phyloP scores from a whole-genome alignment of 805 yeast genomes.

The Lachancea sp. region DNA sequence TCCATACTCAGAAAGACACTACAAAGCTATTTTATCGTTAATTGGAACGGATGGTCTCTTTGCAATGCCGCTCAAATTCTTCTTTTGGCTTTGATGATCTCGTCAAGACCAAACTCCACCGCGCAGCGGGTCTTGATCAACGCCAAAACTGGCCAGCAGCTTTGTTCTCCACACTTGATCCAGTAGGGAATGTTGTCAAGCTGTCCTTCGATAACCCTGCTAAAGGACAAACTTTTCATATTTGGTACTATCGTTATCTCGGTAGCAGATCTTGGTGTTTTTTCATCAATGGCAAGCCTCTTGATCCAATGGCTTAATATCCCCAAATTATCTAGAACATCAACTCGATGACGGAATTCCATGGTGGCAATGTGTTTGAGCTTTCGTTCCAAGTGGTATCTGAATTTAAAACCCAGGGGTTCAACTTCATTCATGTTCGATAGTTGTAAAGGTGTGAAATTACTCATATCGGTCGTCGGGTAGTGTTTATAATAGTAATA shows the following conservation, averaged over 20 bases:
- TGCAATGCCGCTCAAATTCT: slow-evolving; percentile 4
- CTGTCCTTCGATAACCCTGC: slow-evolving; percentile 72
- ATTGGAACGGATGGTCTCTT: background rate
- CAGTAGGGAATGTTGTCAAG: slow-evolving; percentile 80
- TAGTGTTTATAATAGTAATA: slow-evolving; percentile 34
- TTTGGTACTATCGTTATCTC: slow-evolving; percentile 92
- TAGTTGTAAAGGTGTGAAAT: slow-evolving; percentile 21
- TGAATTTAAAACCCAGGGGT: slow-evolving; percentile 32
- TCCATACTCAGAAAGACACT: slow-evolving; percentile 50
- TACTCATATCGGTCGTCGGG: slow-evolving; percentile 31
- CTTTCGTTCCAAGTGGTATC: slow-evolving; percentile 34
- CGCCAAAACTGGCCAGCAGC: slow-evolving; percentile 89
- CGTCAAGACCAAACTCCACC: slow-evolving; percentile 83
- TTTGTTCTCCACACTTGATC: slow-evolving; percentile 83
- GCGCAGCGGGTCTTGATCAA: slow-evolving; percentile 81
- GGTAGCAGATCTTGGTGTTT: slow-evolving; percentile 68
- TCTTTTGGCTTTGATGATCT: slow-evolving; percentile 43
- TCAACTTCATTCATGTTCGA: slow-evolving; percentile 31
- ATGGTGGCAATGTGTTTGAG: slow-evolving; percentile 54
- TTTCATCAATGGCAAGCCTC: slow-evolving; percentile 80
- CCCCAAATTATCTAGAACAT: slow-evolving; percentile 73
- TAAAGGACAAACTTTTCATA: slow-evolving; percentile 61
- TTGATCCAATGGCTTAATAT: slow-evolving; percentile 62
- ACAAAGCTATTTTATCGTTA: slow-evolving; percentile 38
- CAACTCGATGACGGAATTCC: slow-evolving; percentile 80